Evolutionary conservation across 495 filamentous ascomycete genomes (phyloP).

Genomic region (Copromyces sp.): DNA sequence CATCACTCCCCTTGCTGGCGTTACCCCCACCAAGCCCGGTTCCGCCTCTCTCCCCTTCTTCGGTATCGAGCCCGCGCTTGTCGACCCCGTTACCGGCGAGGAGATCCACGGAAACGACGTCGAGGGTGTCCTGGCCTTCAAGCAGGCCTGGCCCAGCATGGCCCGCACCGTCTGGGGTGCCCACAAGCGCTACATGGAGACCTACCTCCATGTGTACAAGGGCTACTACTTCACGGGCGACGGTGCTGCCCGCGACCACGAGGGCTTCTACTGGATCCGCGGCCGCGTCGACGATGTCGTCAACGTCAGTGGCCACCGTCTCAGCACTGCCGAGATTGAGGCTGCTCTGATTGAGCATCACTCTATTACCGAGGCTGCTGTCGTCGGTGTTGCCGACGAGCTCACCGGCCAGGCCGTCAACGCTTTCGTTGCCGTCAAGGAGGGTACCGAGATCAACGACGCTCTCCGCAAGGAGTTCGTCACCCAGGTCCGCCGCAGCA

Average conservation of each 20-base stretch:
- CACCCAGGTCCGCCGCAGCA: conserved; percentile 90
- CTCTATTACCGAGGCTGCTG: conserved; percentile 85
- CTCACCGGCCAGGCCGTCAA: conserved; percentile 95
- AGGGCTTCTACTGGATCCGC: conserved; percentile 99
- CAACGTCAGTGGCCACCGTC: conserved; percentile 90
- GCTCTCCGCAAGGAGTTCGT: conserved; percentile 87
- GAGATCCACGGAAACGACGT: conserved; percentile 96
- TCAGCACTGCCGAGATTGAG: conserved; percentile 97
- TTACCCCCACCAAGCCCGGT: conserved; percentile 71
- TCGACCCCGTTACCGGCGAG: conserved; percentile 90
- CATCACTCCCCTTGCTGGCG: conserved; percentile 64
- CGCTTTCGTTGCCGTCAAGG: conserved; percentile 90
- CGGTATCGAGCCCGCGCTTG: conserved; percentile 94
- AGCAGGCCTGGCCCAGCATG: conserved; percentile 98
- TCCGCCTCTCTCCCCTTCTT: conserved; percentile 84
- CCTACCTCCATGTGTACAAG: conserved; percentile 95
- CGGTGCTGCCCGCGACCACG: conserved; percentile 92
- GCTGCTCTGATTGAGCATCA: conserved; percentile 89
- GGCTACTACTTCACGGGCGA: conserved; percentile 99
- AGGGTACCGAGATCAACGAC: conserved; percentile 66
- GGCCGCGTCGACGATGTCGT: conserved; percentile 98
- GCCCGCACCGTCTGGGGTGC: conserved; percentile 96
- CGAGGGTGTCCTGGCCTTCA: conserved; percentile 95
- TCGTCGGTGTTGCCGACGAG: conserved; percentile 88
- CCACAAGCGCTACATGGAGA: conserved; percentile 98